These are phyloP conservation scores for Fusarium camptoceras DNA, from an alignment of 2,329 filamentous ascomycete genomes.

Conservation along the genomic window DNA sequence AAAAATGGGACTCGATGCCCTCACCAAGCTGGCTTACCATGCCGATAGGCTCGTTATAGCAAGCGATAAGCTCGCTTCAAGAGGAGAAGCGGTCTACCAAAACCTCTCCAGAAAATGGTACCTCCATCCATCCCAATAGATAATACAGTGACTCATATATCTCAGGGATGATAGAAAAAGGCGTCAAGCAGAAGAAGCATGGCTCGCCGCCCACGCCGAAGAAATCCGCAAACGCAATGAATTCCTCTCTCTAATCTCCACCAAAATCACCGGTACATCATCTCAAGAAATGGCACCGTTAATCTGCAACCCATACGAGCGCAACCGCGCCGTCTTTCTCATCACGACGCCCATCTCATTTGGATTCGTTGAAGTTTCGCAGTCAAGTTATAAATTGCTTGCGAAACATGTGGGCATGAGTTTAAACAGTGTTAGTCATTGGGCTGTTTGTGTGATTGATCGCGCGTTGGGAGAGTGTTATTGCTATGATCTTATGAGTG, in stretches of 20 bases:
- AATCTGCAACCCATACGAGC: slow-evolving; percentile 26
- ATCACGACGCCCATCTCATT: slow-evolving; percentile 42
- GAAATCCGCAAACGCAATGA: slow-evolving; percentile 39
- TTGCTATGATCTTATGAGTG: slow-evolving; percentile 46
- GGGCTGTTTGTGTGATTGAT: slow-evolving; percentile 44
- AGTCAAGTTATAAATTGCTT: slow-evolving; percentile 38
- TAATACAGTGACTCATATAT: not conserved
- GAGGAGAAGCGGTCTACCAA: slow-evolving; percentile 33
- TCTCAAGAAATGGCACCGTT: slow-evolving; percentile 37
- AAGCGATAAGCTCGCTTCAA: slow-evolving; percentile 11
- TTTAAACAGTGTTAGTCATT: slow-evolving; percentile 44
- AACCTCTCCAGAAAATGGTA: slow-evolving; percentile 39
- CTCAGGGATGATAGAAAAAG: slow-evolving; percentile 28
- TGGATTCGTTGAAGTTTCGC: slow-evolving; percentile 37
- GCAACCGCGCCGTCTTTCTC: slow-evolving; percentile 41
- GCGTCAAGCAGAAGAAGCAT: slow-evolving; percentile 3
- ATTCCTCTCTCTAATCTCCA: slow-evolving; percentile 28
- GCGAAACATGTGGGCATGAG: slow-evolving; percentile 44
- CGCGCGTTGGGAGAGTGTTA: slow-evolving; percentile 36
- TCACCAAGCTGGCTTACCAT: slow-evolving; percentile 22
- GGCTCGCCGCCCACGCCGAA: slow-evolving; percentile 17
- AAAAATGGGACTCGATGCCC: slow-evolving; percentile 37
- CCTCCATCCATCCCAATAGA: not conserved
- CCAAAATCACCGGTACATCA: slow-evolving; percentile 40
- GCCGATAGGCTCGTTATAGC: not conserved